Percentiles rank a stretch among this genome's conserved stretches.
Conservation (phyloP, 2,329 filamentous ascomycete genomes). For the Xylaria hypoxylon region DNA sequence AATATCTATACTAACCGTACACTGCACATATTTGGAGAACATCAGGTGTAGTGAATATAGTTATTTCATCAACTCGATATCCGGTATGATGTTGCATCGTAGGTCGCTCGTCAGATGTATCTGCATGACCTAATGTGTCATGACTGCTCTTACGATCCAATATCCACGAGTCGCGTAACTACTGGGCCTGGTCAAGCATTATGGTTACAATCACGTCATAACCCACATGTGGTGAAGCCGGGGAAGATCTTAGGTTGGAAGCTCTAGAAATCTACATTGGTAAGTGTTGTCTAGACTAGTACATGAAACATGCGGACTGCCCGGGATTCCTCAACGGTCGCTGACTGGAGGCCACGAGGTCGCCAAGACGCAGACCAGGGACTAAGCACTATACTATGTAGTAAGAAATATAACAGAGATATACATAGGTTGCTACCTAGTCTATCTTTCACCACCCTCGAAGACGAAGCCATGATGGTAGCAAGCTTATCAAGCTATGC, state of each 20-base stretch:
- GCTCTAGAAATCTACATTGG: slow-evolving; percentile 17
- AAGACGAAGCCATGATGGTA: slow-evolving; percentile 13
- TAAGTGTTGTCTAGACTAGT: slow-evolving; percentile 14
- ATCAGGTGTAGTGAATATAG: background rate
- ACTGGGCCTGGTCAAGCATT: slow-evolving; percentile 16
- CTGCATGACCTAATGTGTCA: slow-evolving; percentile 19
- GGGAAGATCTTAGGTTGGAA: slow-evolving; percentile 28
- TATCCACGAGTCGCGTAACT: slow-evolving; percentile 18
- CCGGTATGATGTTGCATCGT: slow-evolving; percentile 25
- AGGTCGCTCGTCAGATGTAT: slow-evolving; percentile 28
- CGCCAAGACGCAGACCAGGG: slow-evolving; percentile 17
- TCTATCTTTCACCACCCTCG: slow-evolving; percentile 3
- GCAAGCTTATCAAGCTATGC: slow-evolving; percentile 20
- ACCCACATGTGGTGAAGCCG: slow-evolving; percentile 31
- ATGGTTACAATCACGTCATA: slow-evolving; percentile 30
- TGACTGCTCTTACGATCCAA: slow-evolving; percentile 23
- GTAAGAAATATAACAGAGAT: slow-evolving; percentile 7
- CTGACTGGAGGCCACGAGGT: slow-evolving; percentile 23
- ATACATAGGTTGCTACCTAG: slow-evolving; percentile 9
- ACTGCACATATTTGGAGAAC: background rate
- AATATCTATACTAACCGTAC: too few species aligned
- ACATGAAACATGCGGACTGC: slow-evolving; percentile 28
- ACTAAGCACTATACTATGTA: background rate
- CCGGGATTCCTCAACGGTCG: slow-evolving; percentile 12
- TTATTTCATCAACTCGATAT: slow-evolving; percentile 13